phyloP scores from a whole-genome alignment of 78 protist species.

The Guillardia theta region DNA sequence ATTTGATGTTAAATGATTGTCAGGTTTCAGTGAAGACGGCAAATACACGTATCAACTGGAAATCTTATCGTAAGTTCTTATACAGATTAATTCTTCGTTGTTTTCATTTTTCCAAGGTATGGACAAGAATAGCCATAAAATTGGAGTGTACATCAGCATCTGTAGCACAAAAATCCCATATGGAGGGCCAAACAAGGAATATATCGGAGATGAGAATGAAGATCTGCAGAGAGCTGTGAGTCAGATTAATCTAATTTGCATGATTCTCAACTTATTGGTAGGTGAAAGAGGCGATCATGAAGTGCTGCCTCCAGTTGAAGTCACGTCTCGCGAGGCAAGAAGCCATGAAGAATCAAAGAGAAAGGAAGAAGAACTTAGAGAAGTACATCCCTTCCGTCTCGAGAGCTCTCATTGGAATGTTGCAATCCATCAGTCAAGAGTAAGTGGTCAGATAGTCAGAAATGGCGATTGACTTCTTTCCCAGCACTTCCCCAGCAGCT shows the following conservation, averaged over 20 bases:
- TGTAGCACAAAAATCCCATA: background rate
- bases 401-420: background rate
- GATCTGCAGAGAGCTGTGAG: background rate
- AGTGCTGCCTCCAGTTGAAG: background rate
- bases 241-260: background rate
- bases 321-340: background rate
- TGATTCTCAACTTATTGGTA: background rate
- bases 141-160: background rate
- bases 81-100: background rate
- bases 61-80: background rate
- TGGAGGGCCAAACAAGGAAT: background rate
- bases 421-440: background rate
- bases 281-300: background rate
- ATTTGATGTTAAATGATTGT: background rate
- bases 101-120: background rate
- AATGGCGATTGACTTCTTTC: background rate
- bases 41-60: background rate
- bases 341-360: background rate
- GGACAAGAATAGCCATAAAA: background rate
- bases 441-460: no score
- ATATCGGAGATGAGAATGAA: background rate
- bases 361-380: background rate
- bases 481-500: background rate
- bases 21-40: background rate
- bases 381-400: slow-evolving; percentile 1